Evolutionary conservation across 345 rosid species (phyloP), one percentile per base, ranked within the genome.

Genomic region (Toxicodendron radicans): DNA sequence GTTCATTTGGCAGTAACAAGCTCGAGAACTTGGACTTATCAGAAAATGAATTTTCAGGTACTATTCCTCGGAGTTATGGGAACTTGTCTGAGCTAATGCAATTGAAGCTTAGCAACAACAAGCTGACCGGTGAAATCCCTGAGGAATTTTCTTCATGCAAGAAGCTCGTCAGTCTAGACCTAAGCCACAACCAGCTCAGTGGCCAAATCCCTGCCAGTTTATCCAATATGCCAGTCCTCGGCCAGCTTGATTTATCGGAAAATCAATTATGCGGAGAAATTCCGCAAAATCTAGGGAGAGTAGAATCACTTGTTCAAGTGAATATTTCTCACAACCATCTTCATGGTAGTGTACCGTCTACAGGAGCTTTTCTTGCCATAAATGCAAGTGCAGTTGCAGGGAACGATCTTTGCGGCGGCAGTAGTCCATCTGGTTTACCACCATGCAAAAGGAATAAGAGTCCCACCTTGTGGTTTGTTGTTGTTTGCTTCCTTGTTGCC

Each of bases 361-460:
- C 88, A 0, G 97, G 90, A 61, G 95, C 83, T 0, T 94, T 94
- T 86, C 87, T 92, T 17, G 95, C 93, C 13, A 89, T 94, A 68
- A 92, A 91, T 48, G 82, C 84, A 46, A 92, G 87, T 43, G 81
- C 97, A 0, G 86, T 94, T 6, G 73, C 79, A 0, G 98, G 97
- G 23, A 94, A 89, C 64, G 43, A 82, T 76, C 97, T 94, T 1
- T 94, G 98, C 51, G 83, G 87, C 9, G 86, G 89, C 12, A 85
- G 74, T 13, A 62, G 51, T 9, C 51, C 66, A 6, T 80, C 69
- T 27, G 87, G 87, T 16, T 77, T 94, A 70, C 88, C 88, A 7
- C 87, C 87, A 48, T 94, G 98, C 83, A 82, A 77, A 68, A 72
- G 56, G 21, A 57, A 59, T 56, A 83, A 81, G 75, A 76, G 76